Conservation (phyloP, 768 basidiomycete genomes). For the Boletus rubropictus region DNA sequence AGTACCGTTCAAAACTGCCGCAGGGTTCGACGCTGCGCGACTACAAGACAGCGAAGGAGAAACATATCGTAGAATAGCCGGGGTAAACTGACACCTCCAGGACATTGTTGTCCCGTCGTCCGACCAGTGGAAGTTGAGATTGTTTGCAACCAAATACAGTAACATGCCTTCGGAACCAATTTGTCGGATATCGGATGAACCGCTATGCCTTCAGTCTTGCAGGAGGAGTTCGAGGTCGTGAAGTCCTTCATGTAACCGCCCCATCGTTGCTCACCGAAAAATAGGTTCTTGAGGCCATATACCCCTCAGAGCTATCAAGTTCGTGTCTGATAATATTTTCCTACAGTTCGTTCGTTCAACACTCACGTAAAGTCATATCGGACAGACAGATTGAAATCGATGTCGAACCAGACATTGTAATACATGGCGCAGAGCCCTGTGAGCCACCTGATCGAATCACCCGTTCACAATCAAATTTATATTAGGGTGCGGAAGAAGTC, state of each 20-base stretch:
- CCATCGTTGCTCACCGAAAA: constrained; percentile 10
- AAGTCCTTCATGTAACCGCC: constrained; percentile 7
- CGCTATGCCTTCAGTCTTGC: constrained; percentile 55
- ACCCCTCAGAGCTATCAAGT: constrained; percentile 91
- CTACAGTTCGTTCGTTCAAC: constrained; percentile 38
- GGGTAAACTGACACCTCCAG: constrained; percentile 15
- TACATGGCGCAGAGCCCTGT: constrained; percentile 56
- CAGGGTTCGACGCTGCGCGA: not conserved
- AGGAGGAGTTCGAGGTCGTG: constrained; percentile 87
- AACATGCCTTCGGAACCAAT: constrained; percentile 15
- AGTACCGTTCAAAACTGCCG: constrained; percentile 2
- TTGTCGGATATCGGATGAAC: constrained; percentile 25
- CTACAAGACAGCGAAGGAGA: not conserved
- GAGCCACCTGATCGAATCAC: constrained; percentile 21
- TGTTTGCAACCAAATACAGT: constrained; percentile 11
- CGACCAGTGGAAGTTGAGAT: constrained; percentile 4
- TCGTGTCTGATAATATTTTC: constrained; percentile 41
- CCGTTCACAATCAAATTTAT: constrained; percentile 8
- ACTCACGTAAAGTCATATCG: constrained; percentile 68
- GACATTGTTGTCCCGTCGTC: constrained; percentile 15
- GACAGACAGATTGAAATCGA: constrained; percentile 77
- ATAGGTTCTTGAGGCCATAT: constrained; percentile 92
- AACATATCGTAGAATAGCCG: constrained; percentile 11
- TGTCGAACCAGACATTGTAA: constrained; percentile 78
- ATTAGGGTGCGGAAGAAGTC: constrained; percentile 46